These are phyloP conservation scores for Brasenia schreberi DNA, from an alignment of 164 flowering plant genomes.

Conservation along the genomic window DNA sequence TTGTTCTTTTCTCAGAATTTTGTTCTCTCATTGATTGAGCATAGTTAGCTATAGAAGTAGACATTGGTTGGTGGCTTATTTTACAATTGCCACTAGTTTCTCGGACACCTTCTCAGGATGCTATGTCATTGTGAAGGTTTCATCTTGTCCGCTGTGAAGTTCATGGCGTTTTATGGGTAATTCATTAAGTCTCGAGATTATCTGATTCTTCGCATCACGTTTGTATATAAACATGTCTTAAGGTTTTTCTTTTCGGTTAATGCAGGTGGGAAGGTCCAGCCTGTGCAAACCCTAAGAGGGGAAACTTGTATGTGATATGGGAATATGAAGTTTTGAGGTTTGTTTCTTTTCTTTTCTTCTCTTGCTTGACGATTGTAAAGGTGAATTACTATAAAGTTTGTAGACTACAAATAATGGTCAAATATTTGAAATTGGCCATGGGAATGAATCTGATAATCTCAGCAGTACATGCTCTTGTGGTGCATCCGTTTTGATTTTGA, in stretches of 20 bases:
- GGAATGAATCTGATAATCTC: too few species aligned
- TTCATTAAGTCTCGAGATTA: too few species aligned
- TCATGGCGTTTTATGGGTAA: background rate
- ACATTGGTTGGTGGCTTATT: background rate
- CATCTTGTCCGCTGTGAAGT: background rate
- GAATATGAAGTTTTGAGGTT: background rate
- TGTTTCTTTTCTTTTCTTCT: background rate
- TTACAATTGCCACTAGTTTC: background rate
- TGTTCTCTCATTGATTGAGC: background rate
- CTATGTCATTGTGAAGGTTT: background rate
- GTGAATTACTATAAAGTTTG: too few species aligned
- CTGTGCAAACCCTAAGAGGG: background rate
- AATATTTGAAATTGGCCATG: too few species aligned
- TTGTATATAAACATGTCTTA: background rate
- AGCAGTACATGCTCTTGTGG: too few species aligned
- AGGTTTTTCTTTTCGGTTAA: background rate
- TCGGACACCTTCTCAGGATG: background rate
- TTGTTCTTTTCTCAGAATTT: constrained; percentile 1
- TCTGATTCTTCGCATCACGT: too few species aligned
- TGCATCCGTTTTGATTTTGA: too few species aligned
- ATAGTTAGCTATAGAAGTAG: background rate
- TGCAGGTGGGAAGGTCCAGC: background rate
- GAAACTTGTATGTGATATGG: background rate
- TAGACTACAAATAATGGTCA: too few species aligned
- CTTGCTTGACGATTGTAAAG: background rate